Evolutionary conservation across 306 rosid genomes (phyloP), one percentile per base, ranked within the genome.

Genomic region (Phaseolus lunatus): DNA sequence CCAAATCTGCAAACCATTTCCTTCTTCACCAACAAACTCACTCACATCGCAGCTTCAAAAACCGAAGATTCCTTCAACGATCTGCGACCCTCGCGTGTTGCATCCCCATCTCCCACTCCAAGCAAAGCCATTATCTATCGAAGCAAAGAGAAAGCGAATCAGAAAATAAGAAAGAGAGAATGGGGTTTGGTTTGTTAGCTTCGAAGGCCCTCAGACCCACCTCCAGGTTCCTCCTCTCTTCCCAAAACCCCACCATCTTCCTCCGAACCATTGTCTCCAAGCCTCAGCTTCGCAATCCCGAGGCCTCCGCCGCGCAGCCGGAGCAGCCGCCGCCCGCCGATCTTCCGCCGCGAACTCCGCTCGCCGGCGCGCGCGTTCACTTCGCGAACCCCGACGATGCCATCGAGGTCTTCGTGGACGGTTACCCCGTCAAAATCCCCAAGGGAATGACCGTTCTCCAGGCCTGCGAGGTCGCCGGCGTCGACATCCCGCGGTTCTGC

Each of bases 381-480:
- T 90, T 96, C 65, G 5, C 87, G 5, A 90, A 86, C 29, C 97
- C 98, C 0, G 98, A 96, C 0, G 97, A 96, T 16, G 97, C 97
- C 20, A 91, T 96, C 76, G 99, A 96, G 86, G 96, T 90, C 13
- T 92, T 89, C 72, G 99, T 95, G 0, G 97, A 95, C 76, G 99
- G 97, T 4, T 92, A 85, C 54, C 96, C 99, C 0, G 97, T 95
- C 53, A 92, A 95, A 86, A 83, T 95, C 59, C 99, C 99, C 4
- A 95, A 95, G 88, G 99, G 99, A 29, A 83, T 95, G 84, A 89
- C 96, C 0, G 99, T 95, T 58, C 86, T 95, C 43, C 99, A 95
- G 84, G 99, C 99, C 5, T 95, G 99, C 70, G 99, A 95, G 88
- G 77, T 91, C 44, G 99, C 97, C 10, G 99, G 99, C 47, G 92